phyloP scores from a whole-genome alignment of 305 asterid genomes.

The Galium porrigens region DNA sequence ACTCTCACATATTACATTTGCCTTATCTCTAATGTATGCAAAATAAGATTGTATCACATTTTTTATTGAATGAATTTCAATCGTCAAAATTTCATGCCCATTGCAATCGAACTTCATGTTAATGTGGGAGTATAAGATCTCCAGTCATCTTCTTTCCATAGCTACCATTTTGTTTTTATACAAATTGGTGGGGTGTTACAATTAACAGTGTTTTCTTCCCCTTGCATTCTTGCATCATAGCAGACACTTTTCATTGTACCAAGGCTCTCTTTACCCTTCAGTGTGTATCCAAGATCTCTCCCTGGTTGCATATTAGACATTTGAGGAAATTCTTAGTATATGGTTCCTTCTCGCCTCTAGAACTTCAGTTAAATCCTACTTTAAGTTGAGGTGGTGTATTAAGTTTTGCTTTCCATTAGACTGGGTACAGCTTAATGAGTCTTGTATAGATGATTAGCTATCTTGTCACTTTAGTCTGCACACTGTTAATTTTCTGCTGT shows the following conservation, averaged over 20 bases:
- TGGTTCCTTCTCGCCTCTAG: too few relatives aligned
- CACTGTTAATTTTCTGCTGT: background rate
- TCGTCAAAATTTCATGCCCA: background rate
- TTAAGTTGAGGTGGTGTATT: background rate
- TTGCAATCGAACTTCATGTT: background rate
- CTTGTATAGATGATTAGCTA: background rate
- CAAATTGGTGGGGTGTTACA: too few relatives aligned
- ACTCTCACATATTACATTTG: background rate
- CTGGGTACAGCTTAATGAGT: background rate
- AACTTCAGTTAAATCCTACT: background rate
- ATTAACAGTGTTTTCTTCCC: background rate
- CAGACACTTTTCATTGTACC: background rate
- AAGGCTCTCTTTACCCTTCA: background rate
- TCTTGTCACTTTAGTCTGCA: background rate
- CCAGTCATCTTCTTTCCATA: too few relatives aligned
- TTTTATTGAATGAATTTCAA: background rate
- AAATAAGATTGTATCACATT: too few relatives aligned
- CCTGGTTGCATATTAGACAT: background rate
- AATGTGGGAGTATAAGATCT: too few relatives aligned
- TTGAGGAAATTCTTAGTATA: background rate
- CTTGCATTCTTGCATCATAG: background rate
- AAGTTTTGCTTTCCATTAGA: background rate
- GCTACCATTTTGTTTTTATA: too few relatives aligned
- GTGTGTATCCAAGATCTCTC: background rate
- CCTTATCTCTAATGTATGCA: background rate